These are phyloP conservation scores for Solanum corneliomulleri DNA, from an alignment of 257 asterid genomes.

Conservation along the genomic window DNA sequence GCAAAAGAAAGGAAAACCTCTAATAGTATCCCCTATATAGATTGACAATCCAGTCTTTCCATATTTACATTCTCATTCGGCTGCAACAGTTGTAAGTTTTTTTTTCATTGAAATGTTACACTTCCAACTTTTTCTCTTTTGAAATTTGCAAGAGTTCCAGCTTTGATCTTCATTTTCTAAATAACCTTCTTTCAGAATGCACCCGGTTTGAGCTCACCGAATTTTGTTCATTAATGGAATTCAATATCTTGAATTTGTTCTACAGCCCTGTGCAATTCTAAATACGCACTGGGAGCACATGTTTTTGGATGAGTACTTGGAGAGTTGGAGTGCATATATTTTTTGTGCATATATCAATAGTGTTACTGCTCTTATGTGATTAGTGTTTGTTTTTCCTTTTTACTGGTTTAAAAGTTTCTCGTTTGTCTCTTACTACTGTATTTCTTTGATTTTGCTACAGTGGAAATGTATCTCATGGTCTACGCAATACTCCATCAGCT, in stretches of 20 bases:
- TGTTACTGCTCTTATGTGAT: not conserved
- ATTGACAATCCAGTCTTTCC: not conserved
- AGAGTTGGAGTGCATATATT: not conserved
- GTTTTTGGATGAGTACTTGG: not conserved
- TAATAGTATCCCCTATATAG: not conserved
- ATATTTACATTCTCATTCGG: not conserved
- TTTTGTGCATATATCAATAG: not conserved
- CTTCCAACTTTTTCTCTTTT: not conserved
- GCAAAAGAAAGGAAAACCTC: not conserved
- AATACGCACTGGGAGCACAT: not conserved
- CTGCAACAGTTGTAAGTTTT: not conserved
- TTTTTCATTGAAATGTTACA: not conserved
- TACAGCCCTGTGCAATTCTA: not conserved
- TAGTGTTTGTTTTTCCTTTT: not conserved
- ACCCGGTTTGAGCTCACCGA: not conserved
- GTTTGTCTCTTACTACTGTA: not conserved
- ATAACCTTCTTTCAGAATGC: not conserved
- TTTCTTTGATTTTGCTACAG: constrained; percentile 27
- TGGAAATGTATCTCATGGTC: constrained; percentile 82
- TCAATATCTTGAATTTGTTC: not conserved
- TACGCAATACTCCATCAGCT: constrained; percentile 72
- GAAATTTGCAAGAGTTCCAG: not conserved
- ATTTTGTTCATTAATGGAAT: not conserved
- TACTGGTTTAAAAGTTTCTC: not conserved
- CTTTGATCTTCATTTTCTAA: not conserved